Evolutionary conservation across 352 stramenopile species (phyloP), one percentile per base, ranked within the genome.

Genomic region (Pythium coloratum): DNA sequence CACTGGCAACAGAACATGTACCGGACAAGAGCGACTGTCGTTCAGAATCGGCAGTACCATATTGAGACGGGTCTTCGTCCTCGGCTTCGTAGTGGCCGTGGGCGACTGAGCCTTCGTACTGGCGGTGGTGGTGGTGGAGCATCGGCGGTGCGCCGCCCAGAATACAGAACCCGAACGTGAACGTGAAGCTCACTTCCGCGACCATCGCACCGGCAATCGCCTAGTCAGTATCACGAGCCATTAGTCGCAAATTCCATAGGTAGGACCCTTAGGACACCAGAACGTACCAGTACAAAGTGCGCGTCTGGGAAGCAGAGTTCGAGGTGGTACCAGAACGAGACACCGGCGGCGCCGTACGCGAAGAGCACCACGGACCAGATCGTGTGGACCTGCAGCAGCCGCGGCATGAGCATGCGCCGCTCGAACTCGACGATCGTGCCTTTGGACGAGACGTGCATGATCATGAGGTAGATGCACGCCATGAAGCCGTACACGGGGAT

Each of bases 371-470:
- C 61, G 16, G 84, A 90, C 86, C 86, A 96, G 47, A 92, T 74
- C 36, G 82, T 67, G 61, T 92, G 86, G 18, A 91, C 87, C 13
- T 92, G 82, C 53, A 96, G 69, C 67, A 96, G 76, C 16, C 78
- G 72, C 50, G 87, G 87, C 86, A 96, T 96, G 57, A 96, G 75
- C 66, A 96, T 81, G 66, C 88, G 88, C n/a, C 80, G 84, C 69
- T 96, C 88, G 73, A 93, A 80, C 62, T 92, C 82, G 42, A 96
- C 76, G 64, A 96, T 96, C 58, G 88, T 94, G 55, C 88, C 88
- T 70, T 92, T 90, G 20, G 81, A 76, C 57, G 88, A 90, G 20
- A 96, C 75, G 72, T 92, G 86, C 71, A 92, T 83, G 67, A 94
- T 80, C 78, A 96, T 90, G 72, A 94, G 76, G 72, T 94, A 90